Conservation (phyloP, 371 early-diverging fungal species). For the Mycotypha africana region DNA sequence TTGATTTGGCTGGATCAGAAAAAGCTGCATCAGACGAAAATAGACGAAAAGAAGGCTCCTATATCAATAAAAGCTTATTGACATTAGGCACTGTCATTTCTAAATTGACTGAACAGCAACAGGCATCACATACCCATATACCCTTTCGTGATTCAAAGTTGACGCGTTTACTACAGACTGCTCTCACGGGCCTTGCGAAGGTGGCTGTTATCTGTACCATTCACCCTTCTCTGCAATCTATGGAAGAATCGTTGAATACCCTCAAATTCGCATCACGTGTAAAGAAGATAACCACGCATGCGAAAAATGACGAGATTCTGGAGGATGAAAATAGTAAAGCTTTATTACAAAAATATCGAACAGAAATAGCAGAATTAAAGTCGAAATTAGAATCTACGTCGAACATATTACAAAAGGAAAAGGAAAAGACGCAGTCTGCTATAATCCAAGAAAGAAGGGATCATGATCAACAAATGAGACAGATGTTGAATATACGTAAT, state of each 20-base stretch:
- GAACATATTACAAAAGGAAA: constrained; percentile 39
- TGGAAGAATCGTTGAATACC: constrained; percentile 82
- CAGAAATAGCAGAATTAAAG: constrained; percentile 81
- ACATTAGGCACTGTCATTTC: constrained; percentile 91
- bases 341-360: constrained; percentile 75
- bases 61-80: constrained; percentile 87
- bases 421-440: constrained; percentile 24
- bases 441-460: constrained; percentile 32
- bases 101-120: constrained; percentile 40
- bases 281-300: constrained; percentile 65
- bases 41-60: constrained; percentile 88
- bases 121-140: constrained; percentile 47
- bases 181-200: constrained; percentile 77
- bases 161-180: constrained; percentile 86
- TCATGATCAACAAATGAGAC: constrained; percentile 74
- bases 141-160: constrained; percentile 93
- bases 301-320: constrained; percentile 66
- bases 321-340: constrained; percentile 92
- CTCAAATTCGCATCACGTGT: constrained; percentile 85
- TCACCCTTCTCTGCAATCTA: constrained; percentile 58
- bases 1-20: constrained; percentile 98
- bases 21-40: constrained; percentile 71
- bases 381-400: constrained; percentile 62
- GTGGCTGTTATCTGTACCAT: constrained; percentile 83
- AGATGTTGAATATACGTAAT: constrained; percentile 65